Evolutionary conservation across 176 grass and related monocot species (phyloP).

Genomic region (Phoenix dactylifera): DNA sequence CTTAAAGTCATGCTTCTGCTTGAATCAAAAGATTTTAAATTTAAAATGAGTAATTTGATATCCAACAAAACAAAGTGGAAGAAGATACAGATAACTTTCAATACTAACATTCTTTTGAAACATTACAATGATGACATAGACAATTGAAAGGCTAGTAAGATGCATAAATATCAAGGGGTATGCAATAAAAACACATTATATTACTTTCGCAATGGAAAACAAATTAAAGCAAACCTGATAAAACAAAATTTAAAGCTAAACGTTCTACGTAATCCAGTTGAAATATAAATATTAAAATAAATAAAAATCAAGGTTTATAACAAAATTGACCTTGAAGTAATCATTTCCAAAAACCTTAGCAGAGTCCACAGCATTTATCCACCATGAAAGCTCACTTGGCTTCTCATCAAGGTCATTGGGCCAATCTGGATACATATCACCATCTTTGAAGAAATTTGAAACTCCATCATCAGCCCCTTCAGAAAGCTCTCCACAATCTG

Average conservation of each 20-base stretch:
- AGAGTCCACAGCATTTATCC: slow-evolving; percentile 74
- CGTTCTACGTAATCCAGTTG: not conserved
- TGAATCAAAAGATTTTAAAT: slow-evolving; percentile 10
- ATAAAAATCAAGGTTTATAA: not conserved
- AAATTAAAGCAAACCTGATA: no score
- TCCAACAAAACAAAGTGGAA: no score
- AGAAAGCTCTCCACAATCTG: slow-evolving; percentile 71
- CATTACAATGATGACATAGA: no score
- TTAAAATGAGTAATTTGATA: not conserved
- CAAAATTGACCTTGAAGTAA: slow-evolving; percentile 60
- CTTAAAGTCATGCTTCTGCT: slow-evolving; percentile 90
- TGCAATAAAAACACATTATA: no score
- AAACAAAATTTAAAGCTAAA: no score
- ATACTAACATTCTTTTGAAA: no score
- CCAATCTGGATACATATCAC: slow-evolving; percentile 88
- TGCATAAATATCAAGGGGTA: no score
- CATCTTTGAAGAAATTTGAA: slow-evolving; percentile 80
- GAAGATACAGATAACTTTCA: no score
- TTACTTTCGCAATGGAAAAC: no score
- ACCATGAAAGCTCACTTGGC: slow-evolving; percentile 75
- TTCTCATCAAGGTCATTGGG: slow-evolving; percentile 78
- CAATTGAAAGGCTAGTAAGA: no score
- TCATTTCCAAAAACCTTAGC: slow-evolving; percentile 84
- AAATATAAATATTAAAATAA: slow-evolving; percentile 10
- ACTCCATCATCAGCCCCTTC: slow-evolving; percentile 69